phyloP scores from a whole-genome alignment of 805 yeast species.

The Pichia exigua region DNA sequence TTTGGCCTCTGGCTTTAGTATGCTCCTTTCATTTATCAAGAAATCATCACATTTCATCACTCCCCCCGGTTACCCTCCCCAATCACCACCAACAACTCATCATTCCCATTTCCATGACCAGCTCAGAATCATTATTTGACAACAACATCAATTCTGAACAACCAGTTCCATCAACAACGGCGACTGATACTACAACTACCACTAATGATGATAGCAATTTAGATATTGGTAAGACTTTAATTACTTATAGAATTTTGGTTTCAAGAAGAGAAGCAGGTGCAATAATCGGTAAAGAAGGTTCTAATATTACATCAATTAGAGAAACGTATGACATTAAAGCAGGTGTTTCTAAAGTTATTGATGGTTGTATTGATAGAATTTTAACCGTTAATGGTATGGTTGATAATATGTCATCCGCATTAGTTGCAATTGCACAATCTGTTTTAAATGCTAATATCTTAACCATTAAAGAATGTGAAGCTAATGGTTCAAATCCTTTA shows the following conservation, averaged over 20 bases:
- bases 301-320: constrained; percentile 66
- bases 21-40: neutral
- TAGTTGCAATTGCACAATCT: constrained; percentile 62
- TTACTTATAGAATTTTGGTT: constrained; percentile 51
- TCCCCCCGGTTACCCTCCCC: neutral
- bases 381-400: constrained; percentile 70
- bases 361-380: constrained; percentile 77
- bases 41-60: neutral
- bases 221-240: constrained; percentile 22
- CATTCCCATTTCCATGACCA: constrained; percentile 6
- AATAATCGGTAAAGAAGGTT: constrained; percentile 80
- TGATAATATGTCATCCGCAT: constrained; percentile 60
- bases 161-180: neutral
- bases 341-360: constrained; percentile 73
- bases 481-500: constrained; percentile 26
- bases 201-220: neutral
- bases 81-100: neutral
- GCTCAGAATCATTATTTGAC: constrained; percentile 29
- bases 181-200: neutral
- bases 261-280: constrained; percentile 86
- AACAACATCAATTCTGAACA: constrained; percentile 22
- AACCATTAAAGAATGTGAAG: constrained; percentile 15
- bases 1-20: neutral
- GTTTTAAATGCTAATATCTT: constrained; percentile 38
- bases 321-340: constrained; percentile 74